Percentiles rank a stretch among this genome's conserved stretches.
Evolutionary conservation across 352 stramenopile genomes (phyloP).

Genomic region (Phytophthora crassamura): DNA sequence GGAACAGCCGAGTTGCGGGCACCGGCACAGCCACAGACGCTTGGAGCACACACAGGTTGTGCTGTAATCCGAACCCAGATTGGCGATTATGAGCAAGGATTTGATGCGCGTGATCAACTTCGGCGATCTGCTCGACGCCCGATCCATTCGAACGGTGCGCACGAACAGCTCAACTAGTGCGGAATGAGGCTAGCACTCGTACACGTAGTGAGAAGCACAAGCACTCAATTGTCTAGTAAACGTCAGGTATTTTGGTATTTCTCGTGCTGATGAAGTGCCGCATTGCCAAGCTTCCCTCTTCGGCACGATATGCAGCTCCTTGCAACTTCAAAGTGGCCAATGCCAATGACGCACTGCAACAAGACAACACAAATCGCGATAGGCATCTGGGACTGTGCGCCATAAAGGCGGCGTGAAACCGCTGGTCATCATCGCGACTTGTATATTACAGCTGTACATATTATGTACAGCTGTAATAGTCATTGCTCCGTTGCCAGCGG

Average conservation of each 20-base stretch:
- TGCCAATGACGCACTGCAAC: background rate
- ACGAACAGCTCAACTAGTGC: background rate
- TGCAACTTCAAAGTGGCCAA: conserved; percentile 4
- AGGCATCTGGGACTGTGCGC: conserved; percentile 2
- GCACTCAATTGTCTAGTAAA: too few species aligned
- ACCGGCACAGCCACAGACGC: background rate
- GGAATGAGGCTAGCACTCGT: background rate
- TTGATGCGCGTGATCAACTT: conserved; percentile 16
- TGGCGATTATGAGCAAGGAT: conserved; percentile 19
- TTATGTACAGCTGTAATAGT: too few species aligned
- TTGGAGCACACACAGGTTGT: background rate
- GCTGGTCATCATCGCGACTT: background rate
- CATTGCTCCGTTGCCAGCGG: too few species aligned
- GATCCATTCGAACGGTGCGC: background rate
- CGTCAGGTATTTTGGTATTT: too few species aligned
- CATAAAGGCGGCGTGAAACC: background rate
- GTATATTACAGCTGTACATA: too few species aligned
- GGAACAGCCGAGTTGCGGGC: conserved; percentile 13
- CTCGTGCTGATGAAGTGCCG: too few species aligned
- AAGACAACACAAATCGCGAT: conserved; percentile 21
- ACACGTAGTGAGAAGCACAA: background rate
- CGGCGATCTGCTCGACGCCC: conserved; percentile 8
- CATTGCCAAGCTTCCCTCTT: too few species aligned
- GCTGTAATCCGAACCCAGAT: background rate
- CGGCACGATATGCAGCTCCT: too few species aligned